These are phyloP conservation scores for Leishmania martiniquensis DNA, from an alignment of 208 protist genomes.

Conservation along the genomic window DNA sequence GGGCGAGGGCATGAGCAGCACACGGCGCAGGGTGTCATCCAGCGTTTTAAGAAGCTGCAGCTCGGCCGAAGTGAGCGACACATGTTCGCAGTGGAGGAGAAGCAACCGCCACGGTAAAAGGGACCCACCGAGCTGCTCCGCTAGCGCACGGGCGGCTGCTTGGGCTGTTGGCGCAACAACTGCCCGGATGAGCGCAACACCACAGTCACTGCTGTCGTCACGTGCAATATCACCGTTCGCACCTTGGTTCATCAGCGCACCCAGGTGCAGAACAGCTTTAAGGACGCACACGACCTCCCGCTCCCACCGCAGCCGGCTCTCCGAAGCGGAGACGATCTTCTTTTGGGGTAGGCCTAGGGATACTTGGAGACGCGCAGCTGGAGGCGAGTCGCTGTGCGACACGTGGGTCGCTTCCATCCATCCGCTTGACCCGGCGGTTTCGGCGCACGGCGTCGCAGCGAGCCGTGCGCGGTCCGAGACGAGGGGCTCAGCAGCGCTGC, in stretches of 20 bases:
- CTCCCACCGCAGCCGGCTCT: constrained; percentile 21
- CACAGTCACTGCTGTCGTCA: not conserved
- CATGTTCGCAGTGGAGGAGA: constrained; percentile 5
- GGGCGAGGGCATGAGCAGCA: constrained; percentile 1
- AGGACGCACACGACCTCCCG: constrained; percentile 22
- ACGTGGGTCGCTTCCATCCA: not conserved
- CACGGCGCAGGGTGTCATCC: constrained; percentile 15
- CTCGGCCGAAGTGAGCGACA: constrained; percentile 8
- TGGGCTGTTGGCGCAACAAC: constrained; percentile 26
- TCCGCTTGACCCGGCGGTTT: not conserved
- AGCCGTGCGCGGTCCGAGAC: not conserved
- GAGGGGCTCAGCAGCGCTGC: not conserved
- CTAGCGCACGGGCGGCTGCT: constrained; percentile 38
- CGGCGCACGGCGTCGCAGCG: too few species aligned
- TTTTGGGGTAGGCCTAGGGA: not conserved
- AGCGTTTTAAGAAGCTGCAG: constrained; percentile 14
- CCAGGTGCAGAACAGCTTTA: constrained; percentile 19
- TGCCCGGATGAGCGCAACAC: not conserved
- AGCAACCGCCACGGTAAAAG: constrained; percentile 26
- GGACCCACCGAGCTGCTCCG: constrained; percentile 37
- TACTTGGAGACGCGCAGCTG: not conserved
- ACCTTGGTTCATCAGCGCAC: not conserved
- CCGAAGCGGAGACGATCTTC: not conserved
- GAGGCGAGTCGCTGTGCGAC: not conserved
- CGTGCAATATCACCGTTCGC: not conserved